A percentile compares a stretch with the other conserved stretches of the same genome.
These are phyloP conservation scores for Apiospora aurea DNA, from an alignment of 2,329 filamentous ascomycete genomes.

Conservation along the genomic window DNA sequence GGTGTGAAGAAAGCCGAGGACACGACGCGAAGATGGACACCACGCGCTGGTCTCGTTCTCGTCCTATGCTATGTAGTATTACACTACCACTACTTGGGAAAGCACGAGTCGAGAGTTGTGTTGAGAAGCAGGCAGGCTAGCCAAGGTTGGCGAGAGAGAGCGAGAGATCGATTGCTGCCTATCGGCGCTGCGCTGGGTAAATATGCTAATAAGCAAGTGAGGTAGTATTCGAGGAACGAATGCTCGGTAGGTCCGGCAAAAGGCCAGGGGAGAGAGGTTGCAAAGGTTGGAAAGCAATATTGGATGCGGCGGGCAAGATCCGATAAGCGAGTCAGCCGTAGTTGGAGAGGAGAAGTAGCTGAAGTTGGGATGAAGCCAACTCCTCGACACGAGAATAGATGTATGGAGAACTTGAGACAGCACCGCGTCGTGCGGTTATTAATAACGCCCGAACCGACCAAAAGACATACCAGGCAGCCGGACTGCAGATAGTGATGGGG, in stretches of 20 bases:
- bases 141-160: background rate
- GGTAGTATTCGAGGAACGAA: background rate
- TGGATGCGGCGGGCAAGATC: constrained; percentile 14
- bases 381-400: constrained; percentile 7
- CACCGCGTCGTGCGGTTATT: background rate
- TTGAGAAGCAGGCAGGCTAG: background rate
- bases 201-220: background rate
- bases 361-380: background rate
- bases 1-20: constrained; percentile 3
- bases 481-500: background rate
- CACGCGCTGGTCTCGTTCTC: constrained; percentile 1
- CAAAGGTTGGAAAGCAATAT: background rate
- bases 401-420: constrained; percentile 2
- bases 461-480: background rate
- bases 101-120: background rate
- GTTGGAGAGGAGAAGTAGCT: constrained; percentile 2
- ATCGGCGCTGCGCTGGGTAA: background rate
- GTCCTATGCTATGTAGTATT: background rate
- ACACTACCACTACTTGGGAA: background rate
- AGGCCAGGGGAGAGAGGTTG: background rate
- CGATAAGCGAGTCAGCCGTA: constrained; percentile 17
- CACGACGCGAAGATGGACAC: background rate
- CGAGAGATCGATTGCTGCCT: background rate
- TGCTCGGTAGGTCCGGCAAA: background rate
- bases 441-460: background rate